Percentiles rank a stretch among this genome's conserved stretches.
phyloP scores from a whole-genome alignment of 2,329 filamentous ascomycete species.

The Neopestalotiopsis sp. region DNA sequence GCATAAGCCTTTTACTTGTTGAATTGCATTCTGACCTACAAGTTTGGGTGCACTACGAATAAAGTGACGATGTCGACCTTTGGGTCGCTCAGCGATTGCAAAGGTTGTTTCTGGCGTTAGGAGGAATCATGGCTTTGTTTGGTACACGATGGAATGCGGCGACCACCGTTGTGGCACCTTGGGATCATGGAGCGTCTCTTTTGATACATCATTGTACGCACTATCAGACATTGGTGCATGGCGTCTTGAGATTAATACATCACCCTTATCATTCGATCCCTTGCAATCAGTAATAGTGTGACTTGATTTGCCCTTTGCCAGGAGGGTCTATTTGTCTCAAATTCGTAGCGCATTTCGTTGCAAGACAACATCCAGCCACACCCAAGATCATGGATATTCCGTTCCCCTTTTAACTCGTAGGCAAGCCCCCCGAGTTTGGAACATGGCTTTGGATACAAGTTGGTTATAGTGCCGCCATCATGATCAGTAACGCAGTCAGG shows the following conservation, averaged over 20 bases:
- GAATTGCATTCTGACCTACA: background rate
- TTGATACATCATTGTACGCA: slow-evolving; percentile 14
- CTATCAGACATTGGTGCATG: slow-evolving; percentile 15
- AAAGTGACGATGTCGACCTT: background rate
- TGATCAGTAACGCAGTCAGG: no score
- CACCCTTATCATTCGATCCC: background rate
- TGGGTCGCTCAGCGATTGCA: background rate
- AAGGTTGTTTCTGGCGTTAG: background rate
- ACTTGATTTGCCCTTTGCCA: background rate
- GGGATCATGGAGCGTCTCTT: slow-evolving; percentile 11
- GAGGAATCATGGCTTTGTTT: slow-evolving; percentile 3
- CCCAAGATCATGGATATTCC: no score
- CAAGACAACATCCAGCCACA: background rate
- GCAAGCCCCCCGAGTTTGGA: no score
- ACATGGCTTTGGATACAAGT: no score
- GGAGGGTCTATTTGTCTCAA: background rate
- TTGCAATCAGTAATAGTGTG: slow-evolving; percentile 22
- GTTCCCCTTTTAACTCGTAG: no score
- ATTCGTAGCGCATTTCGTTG: background rate
- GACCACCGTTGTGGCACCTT: background rate
- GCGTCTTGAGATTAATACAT: slow-evolving; percentile 20
- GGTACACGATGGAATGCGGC: slow-evolving; percentile 5
- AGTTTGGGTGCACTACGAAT: background rate
- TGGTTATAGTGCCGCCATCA: no score
- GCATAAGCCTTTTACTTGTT: slow-evolving; percentile 25